Percentiles rank a stretch among this genome's conserved stretches.
These are phyloP conservation scores for Astraeus odoratus DNA, from an alignment of 768 basidiomycete genomes.

Conservation along the genomic window DNA sequence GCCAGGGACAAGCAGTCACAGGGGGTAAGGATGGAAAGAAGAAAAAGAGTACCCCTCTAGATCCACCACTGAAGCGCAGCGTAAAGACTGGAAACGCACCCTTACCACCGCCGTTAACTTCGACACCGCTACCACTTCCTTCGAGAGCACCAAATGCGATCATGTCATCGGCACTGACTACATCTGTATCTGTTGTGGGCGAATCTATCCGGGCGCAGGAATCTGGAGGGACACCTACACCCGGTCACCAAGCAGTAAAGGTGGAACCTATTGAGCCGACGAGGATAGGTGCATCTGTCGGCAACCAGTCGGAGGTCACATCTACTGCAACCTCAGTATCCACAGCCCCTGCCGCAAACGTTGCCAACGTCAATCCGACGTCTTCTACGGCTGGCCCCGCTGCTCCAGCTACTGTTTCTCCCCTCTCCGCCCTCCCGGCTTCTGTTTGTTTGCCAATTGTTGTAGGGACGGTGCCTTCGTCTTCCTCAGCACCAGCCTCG, in stretches of 20 bases:
- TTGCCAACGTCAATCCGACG: neutral
- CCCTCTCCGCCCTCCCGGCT: slow-evolving; percentile 26
- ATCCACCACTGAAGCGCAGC: slow-evolving; percentile 65
- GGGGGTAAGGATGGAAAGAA: slow-evolving; percentile 48
- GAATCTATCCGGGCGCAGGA: too few species aligned
- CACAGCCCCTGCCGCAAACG: neutral
- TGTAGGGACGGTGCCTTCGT: slow-evolving; percentile 62
- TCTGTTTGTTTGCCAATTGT: slow-evolving; percentile 69
- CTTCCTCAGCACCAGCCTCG: slow-evolving; percentile 29
- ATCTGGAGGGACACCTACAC: neutral
- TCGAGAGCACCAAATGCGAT: slow-evolving; percentile 13
- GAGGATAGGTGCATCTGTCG: neutral
- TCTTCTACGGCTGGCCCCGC: slow-evolving; percentile 1
- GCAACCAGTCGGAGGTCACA: neutral
- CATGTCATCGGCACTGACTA: neutral
- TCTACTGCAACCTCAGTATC: too few species aligned
- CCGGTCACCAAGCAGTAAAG: neutral
- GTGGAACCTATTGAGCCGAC: slow-evolving; percentile 4
- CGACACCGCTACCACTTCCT: slow-evolving; percentile 52
- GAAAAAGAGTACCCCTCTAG: slow-evolving; percentile 45
- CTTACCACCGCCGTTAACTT: slow-evolving; percentile 64
- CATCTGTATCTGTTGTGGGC: neutral
- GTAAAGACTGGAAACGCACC: slow-evolving; percentile 54
- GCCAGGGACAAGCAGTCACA: slow-evolving; percentile 10
- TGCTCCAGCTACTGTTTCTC: slow-evolving; percentile 13